Percentiles rank a stretch among this genome's conserved stretches.
Evolutionary conservation across 495 filamentous ascomycete genomes (phyloP).

Genomic region (Pyronema omphalodes): DNA sequence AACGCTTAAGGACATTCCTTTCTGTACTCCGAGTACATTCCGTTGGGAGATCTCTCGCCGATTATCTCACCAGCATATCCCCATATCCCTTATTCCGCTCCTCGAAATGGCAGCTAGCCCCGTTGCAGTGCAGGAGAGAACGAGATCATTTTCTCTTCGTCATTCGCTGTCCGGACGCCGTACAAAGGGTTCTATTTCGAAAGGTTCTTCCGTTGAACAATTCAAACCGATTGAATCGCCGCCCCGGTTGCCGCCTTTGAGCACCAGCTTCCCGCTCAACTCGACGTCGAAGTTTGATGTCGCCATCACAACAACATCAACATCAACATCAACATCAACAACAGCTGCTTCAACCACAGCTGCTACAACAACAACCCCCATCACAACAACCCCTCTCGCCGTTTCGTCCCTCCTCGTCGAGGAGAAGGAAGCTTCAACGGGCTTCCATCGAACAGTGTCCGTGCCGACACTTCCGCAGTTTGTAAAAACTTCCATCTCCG

Average conservation of each 20-base stretch:
- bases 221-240: background rate
- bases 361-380: background rate
- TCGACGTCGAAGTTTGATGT: background rate
- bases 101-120: background rate
- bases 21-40: too few relatives aligned
- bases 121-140: background rate
- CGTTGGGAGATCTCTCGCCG: too few relatives aligned
- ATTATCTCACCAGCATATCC: background rate
- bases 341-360: background rate
- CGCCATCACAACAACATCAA: background rate
- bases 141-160: background rate
- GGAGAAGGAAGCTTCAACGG: background rate
- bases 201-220: background rate
- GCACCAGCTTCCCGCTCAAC: background rate
- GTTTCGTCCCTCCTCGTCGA: background rate
- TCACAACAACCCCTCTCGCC: background rate
- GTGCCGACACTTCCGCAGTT: constrained; percentile 9
- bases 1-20: background rate
- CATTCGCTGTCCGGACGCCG: background rate
- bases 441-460: background rate
- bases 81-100: background rate
- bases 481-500: too few relatives aligned
- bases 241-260: background rate
- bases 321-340: background rate
- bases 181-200: background rate